phyloP scores from a whole-genome alignment of 1,139 yeast species.

The Suhomyces wounanorum region DNA sequence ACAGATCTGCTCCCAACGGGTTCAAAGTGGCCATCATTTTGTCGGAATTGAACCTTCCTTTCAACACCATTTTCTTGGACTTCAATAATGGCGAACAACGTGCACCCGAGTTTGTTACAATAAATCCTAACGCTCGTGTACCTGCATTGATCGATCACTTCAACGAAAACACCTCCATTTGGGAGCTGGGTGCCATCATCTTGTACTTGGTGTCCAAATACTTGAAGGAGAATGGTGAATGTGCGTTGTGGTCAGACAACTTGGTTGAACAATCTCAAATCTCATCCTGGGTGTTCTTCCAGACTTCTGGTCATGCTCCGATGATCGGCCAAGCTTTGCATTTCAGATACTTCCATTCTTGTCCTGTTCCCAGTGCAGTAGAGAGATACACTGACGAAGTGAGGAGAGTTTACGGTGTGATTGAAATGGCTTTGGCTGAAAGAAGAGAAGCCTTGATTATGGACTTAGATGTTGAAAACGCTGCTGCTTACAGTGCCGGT shows the following conservation, averaged over 20 bases:
- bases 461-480: constrained; percentile 87
- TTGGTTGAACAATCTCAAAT: constrained; percentile 84
- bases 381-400: constrained; percentile 93
- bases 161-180: constrained; percentile 74
- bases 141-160: constrained; percentile 92
- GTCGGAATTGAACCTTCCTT: constrained; percentile 77
- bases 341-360: constrained; percentile 87
- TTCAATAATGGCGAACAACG: constrained; percentile 89
- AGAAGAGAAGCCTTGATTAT: constrained; percentile 85
- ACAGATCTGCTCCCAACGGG: constrained; percentile 94
- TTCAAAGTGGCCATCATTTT: constrained; percentile 92
- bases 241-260: constrained; percentile 80
- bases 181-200: constrained; percentile 95
- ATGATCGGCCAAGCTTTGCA: constrained; percentile 98
- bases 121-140: constrained; percentile 92
- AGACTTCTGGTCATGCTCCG: constrained; percentile 95
- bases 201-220: constrained; percentile 72
- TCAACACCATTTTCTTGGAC: constrained; percentile 83
- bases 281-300: constrained; percentile 88
- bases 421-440: constrained; percentile 94
- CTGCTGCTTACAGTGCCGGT: constrained; percentile 87
- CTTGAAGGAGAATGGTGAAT: constrained; percentile 68
- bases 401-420: constrained; percentile 88
- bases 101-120: constrained; percentile 87
- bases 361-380: constrained; percentile 84